phyloP scores from a whole-genome alignment of 805 yeast genomes.

The Lachancea cidri region DNA sequence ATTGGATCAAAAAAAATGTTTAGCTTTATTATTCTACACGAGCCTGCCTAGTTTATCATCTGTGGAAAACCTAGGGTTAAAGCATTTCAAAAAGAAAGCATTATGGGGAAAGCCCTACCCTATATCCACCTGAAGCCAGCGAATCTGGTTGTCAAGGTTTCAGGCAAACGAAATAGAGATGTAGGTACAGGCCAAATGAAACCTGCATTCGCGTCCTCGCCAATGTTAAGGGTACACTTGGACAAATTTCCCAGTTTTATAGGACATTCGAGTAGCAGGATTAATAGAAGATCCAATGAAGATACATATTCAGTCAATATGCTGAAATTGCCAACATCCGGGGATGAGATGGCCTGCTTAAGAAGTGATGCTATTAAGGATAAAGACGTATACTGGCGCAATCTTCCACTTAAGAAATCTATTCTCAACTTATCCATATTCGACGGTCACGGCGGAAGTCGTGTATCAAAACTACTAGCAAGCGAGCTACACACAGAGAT shows the following conservation, averaged over 20 bases:
- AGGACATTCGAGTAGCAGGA: conserved; percentile 76
- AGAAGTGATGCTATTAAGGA: conserved; percentile 13
- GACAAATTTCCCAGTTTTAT: conserved; percentile 35
- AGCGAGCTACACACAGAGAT: conserved; percentile 48
- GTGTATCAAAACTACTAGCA: conserved; percentile 60
- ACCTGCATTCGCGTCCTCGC: conserved; percentile 2
- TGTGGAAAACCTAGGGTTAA: not conserved
- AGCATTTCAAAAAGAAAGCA: too few species aligned
- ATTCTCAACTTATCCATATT: conserved; percentile 72
- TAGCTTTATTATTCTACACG: not conserved
- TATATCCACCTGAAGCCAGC: conserved; percentile 21
- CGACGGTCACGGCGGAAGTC: conserved; percentile 93
- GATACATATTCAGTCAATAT: conserved; percentile 71
- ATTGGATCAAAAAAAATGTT: too few species aligned
- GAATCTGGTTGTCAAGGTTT: conserved; percentile 8
- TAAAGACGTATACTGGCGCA: conserved; percentile 18
- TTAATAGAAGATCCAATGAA: conserved; percentile 74
- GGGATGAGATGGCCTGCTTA: conserved; percentile 22
- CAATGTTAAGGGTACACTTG: conserved; percentile 23
- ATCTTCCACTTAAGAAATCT: conserved; percentile 12
- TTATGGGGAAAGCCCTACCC: conserved; percentile 23
- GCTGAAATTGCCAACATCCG: conserved; percentile 40
- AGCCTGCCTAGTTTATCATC: not conserved
- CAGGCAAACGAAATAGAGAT: conserved; percentile 1
- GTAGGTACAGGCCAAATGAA: not conserved